Percentiles rank a stretch among this genome's conserved stretches.
phyloP scores from a whole-genome alignment of 1,284 basidiomycete species.

The Ganoderma meredithae region DNA sequence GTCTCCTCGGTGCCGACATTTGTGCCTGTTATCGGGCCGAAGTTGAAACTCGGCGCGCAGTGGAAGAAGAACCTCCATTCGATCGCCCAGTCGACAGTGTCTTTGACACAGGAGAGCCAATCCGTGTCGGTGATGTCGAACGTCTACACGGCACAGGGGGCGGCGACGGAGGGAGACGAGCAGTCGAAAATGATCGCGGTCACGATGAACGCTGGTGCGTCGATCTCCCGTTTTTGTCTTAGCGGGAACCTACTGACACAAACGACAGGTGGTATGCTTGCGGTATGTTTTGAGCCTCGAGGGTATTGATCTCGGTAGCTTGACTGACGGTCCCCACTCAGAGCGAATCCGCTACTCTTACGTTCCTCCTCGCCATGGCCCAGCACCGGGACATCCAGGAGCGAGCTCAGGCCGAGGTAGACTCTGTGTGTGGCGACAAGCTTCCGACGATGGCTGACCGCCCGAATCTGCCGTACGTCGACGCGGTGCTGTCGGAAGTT shows the following conservation, averaged over 20 bases:
- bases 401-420: constrained; percentile 45
- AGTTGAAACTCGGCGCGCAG: constrained; percentile 28
- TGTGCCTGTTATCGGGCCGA: constrained; percentile 41
- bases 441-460: constrained; percentile 45
- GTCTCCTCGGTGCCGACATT: constrained; percentile 44
- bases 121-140: constrained; percentile 38
- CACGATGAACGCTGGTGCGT: constrained; percentile 38
- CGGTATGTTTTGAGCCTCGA: constrained; percentile 17
- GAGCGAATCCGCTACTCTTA: constrained; percentile 31
- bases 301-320: background rate
- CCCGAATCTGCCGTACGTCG: constrained; percentile 41
- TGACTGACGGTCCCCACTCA: background rate
- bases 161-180: constrained; percentile 22
- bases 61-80: constrained; percentile 31
- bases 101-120: constrained; percentile 28
- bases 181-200: constrained; percentile 36
- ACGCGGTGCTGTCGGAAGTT: constrained; percentile 43
- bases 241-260: background rate
- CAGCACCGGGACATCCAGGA: constrained; percentile 40
- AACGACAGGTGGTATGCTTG: constrained; percentile 32
- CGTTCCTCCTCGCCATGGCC: constrained; percentile 41
- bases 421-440: constrained; percentile 39
- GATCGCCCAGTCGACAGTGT: constrained; percentile 30
- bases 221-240: background rate
- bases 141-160: constrained; percentile 22